Conservation (phyloP, 768 basidiomycete genomes). For the Dacryopinax primogenitus region DNA sequence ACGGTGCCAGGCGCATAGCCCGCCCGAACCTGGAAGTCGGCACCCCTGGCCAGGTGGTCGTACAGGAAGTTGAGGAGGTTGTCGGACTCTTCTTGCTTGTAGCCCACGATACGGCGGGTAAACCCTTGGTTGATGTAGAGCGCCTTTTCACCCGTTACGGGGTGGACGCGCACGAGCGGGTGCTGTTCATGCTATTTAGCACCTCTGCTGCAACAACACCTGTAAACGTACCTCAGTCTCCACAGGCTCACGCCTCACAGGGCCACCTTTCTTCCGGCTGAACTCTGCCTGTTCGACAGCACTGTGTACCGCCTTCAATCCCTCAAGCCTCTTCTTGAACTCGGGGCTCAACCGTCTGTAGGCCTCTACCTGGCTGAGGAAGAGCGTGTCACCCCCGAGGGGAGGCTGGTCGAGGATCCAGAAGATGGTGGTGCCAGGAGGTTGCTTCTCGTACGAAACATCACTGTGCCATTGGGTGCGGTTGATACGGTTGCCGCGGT, state of each 20-base stretch:
- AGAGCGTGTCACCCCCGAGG: constrained; percentile 43
- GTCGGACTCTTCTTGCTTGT: constrained; percentile 43
- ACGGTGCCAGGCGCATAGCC: constrained; percentile 42
- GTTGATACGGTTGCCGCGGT: constrained; percentile 33
- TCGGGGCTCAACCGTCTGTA: constrained; percentile 46
- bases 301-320: constrained; percentile 43
- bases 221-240: constrained; percentile 31
- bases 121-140: constrained; percentile 47
- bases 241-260: constrained; percentile 40
- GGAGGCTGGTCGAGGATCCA: constrained; percentile 32
- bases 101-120: constrained; percentile 43
- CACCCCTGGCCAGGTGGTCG: constrained; percentile 34
- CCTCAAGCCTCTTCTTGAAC: constrained; percentile 46
- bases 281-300: constrained; percentile 40
- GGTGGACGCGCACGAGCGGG: constrained; percentile 45
- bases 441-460: constrained; percentile 44
- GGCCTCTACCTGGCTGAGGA: constrained; percentile 45
- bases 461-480: constrained; percentile 43
- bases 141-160: constrained; percentile 52
- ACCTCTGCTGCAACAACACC: constrained; percentile 6
- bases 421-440: constrained; percentile 46
- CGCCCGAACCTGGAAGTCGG: constrained; percentile 40
- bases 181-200: constrained; percentile 28
- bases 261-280: constrained; percentile 33
- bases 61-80: constrained; percentile 43